Base-by-base conservation (phyloP, 2,329 filamentous ascomycete genomes). In the Ophiostoma sp. region DNA sequence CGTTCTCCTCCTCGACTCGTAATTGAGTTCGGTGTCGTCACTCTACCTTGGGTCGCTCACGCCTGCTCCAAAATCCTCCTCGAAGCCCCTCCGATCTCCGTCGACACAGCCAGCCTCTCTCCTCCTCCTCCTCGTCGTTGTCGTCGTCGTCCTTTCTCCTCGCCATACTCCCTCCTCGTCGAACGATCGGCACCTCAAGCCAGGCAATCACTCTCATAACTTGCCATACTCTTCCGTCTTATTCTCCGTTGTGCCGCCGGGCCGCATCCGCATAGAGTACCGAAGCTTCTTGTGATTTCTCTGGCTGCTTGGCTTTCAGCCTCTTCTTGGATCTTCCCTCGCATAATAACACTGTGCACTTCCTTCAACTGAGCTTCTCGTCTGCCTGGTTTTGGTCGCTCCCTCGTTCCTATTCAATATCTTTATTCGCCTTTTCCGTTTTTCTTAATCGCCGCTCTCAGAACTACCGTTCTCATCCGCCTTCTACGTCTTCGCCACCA, bases 301-400 rank as follows among this genome's bases (percentile, higher is more conserved):
- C 64, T 65, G 49, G 67, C 49, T 66, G 49, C 64, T 47, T 68
- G 65, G 58, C 27, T 66, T 27, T 11, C 67, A 7, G 41, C 38
- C 42, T 60, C 38, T 41, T 62, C 44, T 55, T 45, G 16, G 49
- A 18, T 38, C 62, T 18, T 63, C 42, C 69, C 67, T 72, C 68
- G 52, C 66, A 64, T 68, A 70, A 70, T 72, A 72, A 71, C 16
- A 16, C 63, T 70, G 66, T 41, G 45, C n/a, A 27, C 49, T 27
- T 27, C 2, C 27, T 27, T 27, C 27, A 1, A 27, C 27, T 27
- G 27, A 27, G 27, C 27, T 27, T 27, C 27, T 55, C 49, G 49
- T 55, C 49, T 52, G 47, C 27, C 27, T 27, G 27, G 27, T 27
- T 44, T 44, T 44, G 7, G 42, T 44, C 42, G 6, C 6, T 44